A percentile compares a stretch with the other conserved stretches of the same genome.
Conservation (phyloP, 176 grass and related monocot species). For the Carex kokanica region DNA sequence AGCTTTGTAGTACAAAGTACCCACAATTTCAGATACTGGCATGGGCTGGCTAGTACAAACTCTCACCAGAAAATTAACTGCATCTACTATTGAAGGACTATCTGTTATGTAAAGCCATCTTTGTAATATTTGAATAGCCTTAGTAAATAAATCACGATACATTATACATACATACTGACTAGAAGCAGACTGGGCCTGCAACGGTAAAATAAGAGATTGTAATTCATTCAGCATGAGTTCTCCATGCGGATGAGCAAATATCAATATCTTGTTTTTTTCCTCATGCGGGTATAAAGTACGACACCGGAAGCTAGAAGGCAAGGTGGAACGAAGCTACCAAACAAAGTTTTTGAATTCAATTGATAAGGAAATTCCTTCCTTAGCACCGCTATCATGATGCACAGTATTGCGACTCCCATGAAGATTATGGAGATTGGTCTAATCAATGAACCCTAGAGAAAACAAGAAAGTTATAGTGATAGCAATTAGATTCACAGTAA, state of each 20-base stretch:
- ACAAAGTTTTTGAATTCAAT: conserved; percentile 26
- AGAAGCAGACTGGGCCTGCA: background rate
- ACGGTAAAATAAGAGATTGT: background rate
- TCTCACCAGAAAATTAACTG: background rate
- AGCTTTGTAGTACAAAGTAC: background rate
- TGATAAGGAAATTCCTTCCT: conserved; percentile 41
- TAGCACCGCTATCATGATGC: conserved; percentile 29
- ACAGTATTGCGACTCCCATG: conserved; percentile 41
- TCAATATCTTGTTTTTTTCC: conserved; percentile 32
- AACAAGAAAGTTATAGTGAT: background rate
- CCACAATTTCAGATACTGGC: background rate
- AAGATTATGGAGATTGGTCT: conserved; percentile 4
- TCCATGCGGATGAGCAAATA: background rate
- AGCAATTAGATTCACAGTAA: too few relatives aligned
- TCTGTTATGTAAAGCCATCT: background rate
- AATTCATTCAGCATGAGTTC: background rate
- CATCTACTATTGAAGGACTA: background rate
- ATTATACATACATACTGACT: background rate
- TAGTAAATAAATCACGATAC: background rate
- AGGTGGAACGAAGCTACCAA: background rate
- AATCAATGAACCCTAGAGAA: conserved; percentile 44
- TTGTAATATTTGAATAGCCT: background rate
- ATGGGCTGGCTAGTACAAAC: background rate
- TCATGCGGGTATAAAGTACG: conserved; percentile 42
- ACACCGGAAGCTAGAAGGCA: conserved; percentile 51